phyloP scores from a whole-genome alignment of 169 alveolate genomes.

The Cryptosporidium sp. region DNA sequence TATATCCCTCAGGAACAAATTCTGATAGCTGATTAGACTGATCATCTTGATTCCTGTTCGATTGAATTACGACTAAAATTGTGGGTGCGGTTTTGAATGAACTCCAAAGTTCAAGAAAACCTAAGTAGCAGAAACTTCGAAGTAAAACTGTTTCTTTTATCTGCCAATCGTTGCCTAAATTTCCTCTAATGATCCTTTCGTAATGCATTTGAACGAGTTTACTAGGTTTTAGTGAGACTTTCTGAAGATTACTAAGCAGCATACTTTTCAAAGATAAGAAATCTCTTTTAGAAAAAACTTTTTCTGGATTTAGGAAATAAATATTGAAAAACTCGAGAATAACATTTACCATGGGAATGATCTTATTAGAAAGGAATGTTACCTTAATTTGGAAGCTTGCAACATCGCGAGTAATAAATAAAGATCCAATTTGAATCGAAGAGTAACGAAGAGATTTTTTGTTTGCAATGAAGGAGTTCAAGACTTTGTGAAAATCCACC shows the following conservation, averaged over 20 bases:
- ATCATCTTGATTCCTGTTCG: conserved; percentile 17
- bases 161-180: conserved; percentile 26
- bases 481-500: conserved; percentile 3
- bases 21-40: neutral
- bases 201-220: conserved; percentile 24
- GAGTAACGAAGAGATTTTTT: conserved; percentile 17
- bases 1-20: conserved; percentile 47
- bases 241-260: conserved; percentile 31
- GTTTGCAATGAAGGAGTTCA: conserved; percentile 35
- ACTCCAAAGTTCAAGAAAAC: conserved; percentile 6
- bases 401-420: neutral
- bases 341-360: conserved; percentile 8
- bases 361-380: conserved; percentile 27
- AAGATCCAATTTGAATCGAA: conserved; percentile 16
- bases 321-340: conserved; percentile 27
- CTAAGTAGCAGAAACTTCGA: neutral
- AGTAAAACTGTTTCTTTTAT: neutral
- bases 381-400: conserved; percentile 32
- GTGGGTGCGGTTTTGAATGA: conserved; percentile 36
- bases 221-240: conserved; percentile 2
- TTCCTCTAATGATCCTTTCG: conserved; percentile 31
- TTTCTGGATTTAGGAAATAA: conserved; percentile 30
- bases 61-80: conserved; percentile 31
- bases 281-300: conserved; percentile 24
- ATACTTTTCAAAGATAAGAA: conserved; percentile 29